Evolutionary conservation across 1,284 basidiomycete species (phyloP), one percentile per base, ranked within the genome.

Genomic region (Austroboletus niveus): DNA sequence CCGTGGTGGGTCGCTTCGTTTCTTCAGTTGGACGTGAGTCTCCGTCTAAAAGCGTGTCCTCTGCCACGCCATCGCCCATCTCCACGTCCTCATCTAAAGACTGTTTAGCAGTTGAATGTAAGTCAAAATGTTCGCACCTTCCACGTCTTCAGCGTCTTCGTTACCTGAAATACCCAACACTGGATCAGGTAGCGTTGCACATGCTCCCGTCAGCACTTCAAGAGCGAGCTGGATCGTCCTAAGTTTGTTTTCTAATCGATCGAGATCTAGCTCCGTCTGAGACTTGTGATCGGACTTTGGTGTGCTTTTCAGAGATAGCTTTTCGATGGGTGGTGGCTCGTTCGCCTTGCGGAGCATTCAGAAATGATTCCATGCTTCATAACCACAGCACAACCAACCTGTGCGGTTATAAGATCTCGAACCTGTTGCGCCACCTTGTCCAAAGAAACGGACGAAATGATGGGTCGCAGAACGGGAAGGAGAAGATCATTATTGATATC

Each of bases 191-290:
- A 95, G 71, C 10, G 86, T 89, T n/a, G 92, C 92, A 64, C 91
- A 95, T n/a, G 82, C 76, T 31, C 87, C 87, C 0, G 92, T 94
- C 57, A 96, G 70, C 47, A 96, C 82, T 71, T 97, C 94, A 32
- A 97, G 75, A 17, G 88, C 82, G 34, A 94, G 77, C 56, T 89
- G 85, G 8, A 92, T 77, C 4, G 89, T 88, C 55, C 85, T 79
- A 47, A 96, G 69, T 54, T 74, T 81, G 12, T 77, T 73, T 69
- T 97, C 94, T 38, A 93, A 73, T n/a, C 75, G 72, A 53, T 89
- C 87, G 7, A 96, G 77, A 62, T 86, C 82, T 14, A 81, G 55
- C 62, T 93, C 88, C 8, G 77, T 77, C 0, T 76, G 63, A 3
- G 86, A 80, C 63, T 81, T 86, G 68, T 94, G 85, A 64, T 94